phyloP scores from a whole-genome alignment of 805 yeast genomes.

The Blastobotrys terrestris region DNA sequence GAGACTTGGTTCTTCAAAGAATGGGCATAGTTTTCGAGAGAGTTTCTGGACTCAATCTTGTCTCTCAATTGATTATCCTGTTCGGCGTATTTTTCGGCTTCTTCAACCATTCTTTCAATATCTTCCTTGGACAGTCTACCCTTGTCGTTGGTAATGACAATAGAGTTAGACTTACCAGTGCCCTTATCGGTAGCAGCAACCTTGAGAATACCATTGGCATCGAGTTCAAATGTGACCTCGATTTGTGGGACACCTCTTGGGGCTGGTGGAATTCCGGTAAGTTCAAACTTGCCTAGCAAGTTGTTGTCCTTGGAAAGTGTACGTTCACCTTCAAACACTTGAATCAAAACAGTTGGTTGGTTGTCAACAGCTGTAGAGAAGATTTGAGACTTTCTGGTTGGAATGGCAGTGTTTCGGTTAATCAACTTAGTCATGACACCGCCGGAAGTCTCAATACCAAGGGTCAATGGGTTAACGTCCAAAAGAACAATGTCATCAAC shows the following conservation, averaged over 20 bases:
- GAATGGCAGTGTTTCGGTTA: slow-evolving; percentile 91
- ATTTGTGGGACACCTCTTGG: slow-evolving; percentile 91
- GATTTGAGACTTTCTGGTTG: slow-evolving; percentile 90
- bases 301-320: slow-evolving; percentile 92
- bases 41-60: slow-evolving; percentile 83
- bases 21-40: slow-evolving; percentile 83
- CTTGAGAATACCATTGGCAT: slow-evolving; percentile 81
- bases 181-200: slow-evolving; percentile 89
- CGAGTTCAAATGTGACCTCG: slow-evolving; percentile 83
- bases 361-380: slow-evolving; percentile 95
- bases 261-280: slow-evolving; percentile 82
- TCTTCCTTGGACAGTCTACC: slow-evolving; percentile 92
- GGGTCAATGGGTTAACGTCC: slow-evolving; percentile 89
- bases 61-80: slow-evolving; percentile 80
- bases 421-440: slow-evolving; percentile 96
- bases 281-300: slow-evolving; percentile 78
- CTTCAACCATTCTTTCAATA: slow-evolving; percentile 95
- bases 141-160: slow-evolving; percentile 88
- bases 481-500: slow-evolving; percentile 83
- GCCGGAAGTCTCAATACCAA: slow-evolving; percentile 96
- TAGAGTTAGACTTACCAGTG: slow-evolving; percentile 86
- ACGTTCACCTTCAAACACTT: slow-evolving; percentile 95
- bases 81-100: slow-evolving; percentile 90
- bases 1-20: slow-evolving; percentile 64
- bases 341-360: slow-evolving; percentile 91